Base-by-base conservation (phyloP, 164 flowering plant genomes). In the Nelumbo lutea region DNA sequence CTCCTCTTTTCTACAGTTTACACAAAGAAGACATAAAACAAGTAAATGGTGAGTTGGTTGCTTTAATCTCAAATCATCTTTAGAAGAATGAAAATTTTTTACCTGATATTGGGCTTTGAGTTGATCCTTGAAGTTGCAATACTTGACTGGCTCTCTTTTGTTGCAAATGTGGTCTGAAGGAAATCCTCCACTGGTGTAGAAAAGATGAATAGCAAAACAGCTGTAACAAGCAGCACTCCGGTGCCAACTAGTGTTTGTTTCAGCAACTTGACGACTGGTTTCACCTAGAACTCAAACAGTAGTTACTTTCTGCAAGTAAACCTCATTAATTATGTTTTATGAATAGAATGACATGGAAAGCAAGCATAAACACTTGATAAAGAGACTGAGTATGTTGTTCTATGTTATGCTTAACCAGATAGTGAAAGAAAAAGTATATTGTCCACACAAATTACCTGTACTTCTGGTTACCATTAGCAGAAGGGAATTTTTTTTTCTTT, bases 241-340 rank as follows among this genome's bases (percentile, higher is more conserved):
- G 96, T 91, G 68, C 96, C 96, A 9, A 88, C 90, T 66, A 91
- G 84, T 61, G 98, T 94, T 72, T 90, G 95, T 69, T 94, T 91
- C 83, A 94, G 81, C 86, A 91, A 52, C 74, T 91, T 87, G 84
- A 94, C 81, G 64, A 90, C 96, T 77, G 97, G 98, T 73, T 94
- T 91, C 44, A 91, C 97, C 98, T 93, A 68, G 38, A 62, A 27
- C 27, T 27, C 45, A 59, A 45, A 53, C 57, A 72, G 40, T 44
- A 65, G 52, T 55, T 61, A 62, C 46, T 60, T 42, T 65, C 63
- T 67, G 68, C 15, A 15, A 48, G 56, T 42, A 45, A 42, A n/a
- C 7, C 4, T 15, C 8, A 56, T 50, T n/a, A 10, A 5, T 9
- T 56, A 41, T 44, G 48, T 66, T 66, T 53, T 27, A 47, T 42